Conservation (phyloP, 1,284 basidiomycete species). For the Boletus subluridellus region DNA sequence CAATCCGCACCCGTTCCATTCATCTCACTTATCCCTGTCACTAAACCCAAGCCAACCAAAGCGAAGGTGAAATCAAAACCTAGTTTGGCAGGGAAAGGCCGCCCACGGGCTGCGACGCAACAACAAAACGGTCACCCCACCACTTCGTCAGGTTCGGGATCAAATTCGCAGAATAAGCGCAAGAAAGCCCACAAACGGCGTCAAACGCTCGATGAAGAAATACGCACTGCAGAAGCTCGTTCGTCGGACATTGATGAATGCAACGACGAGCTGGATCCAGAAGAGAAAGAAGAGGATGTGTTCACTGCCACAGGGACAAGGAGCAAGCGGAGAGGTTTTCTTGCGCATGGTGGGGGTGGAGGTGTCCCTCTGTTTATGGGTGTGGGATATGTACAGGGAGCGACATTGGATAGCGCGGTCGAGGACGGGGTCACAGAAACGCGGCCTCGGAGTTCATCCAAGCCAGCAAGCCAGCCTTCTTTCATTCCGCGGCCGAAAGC, state of each 20-base stretch:
- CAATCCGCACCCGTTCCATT: slow-evolving; percentile 24
- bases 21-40: slow-evolving; percentile 28
- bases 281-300: slow-evolving; percentile 40
- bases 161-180: slow-evolving; percentile 26
- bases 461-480: slow-evolving; percentile 17
- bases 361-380: slow-evolving; percentile 67
- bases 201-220: slow-evolving; percentile 62
- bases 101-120: slow-evolving; percentile 4
- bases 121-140: slow-evolving; percentile 2
- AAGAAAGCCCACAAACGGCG: slow-evolving; percentile 32
- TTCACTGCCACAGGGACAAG: slow-evolving; percentile 52
- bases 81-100: slow-evolving; percentile 18
- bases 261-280: slow-evolving; percentile 32
- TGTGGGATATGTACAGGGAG: slow-evolving; percentile 57
- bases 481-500: slow-evolving; percentile 29
- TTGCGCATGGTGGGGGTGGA: slow-evolving; percentile 70
- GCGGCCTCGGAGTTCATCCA: slow-evolving; percentile 7
- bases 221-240: slow-evolving; percentile 45
- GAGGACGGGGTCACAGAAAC: background rate
- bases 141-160: slow-evolving; percentile 5
- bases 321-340: slow-evolving; percentile 53
- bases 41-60: slow-evolving; percentile 17
- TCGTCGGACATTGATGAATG: slow-evolving; percentile 34
- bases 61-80: slow-evolving; percentile 20
- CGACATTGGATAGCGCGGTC: slow-evolving; percentile 27